Evolutionary conservation across 495 filamentous ascomycete species (phyloP), one percentile per base, ranked within the genome.

Genomic region (Neurospora tetraspora): DNA sequence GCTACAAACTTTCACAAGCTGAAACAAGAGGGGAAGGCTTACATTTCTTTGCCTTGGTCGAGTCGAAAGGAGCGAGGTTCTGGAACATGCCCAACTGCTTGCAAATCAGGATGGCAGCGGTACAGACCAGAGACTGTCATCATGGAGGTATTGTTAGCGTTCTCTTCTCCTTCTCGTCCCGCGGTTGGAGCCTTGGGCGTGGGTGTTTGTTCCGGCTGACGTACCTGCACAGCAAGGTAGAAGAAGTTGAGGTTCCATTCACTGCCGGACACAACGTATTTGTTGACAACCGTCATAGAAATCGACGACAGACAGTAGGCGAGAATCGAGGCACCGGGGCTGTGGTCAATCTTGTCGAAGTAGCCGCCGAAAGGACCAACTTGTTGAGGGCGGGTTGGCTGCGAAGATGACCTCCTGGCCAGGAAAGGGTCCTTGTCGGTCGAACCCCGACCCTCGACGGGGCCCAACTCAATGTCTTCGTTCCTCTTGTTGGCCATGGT

Each of bases 221-320:
- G 70, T 89, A 98, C 96, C 91, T 99, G 96, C 68, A 98, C 86
- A 71, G 86, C 89, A 38, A 98, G 89, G 71, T 98, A 89, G 82
- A 98, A 93, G 84, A 98, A 98, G 82, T 97, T 98, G 76, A 99
- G 81, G 82, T 99, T 99, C 85, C 96, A 99, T 74, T 92, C 88
- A 16, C 87, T 82, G 39, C 96, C 96, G 39, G 93, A 97, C 39
- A 99, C 86, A 69, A 97, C 94, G 80, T 96, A 99, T 88, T 99
- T 99, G 85, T 99, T 99, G 83, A 96, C 97, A 34, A 97, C 91
- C 45, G 96, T 99, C 96, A 99, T 99, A 81, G 95, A 85, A 75
- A 99, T 99, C 6, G 94, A 98, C 70, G 96, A 91, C 76, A 89
- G 86, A 83, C 96, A 99, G 85, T 99, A 99, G 31, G 91, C 89